phyloP scores from a whole-genome alignment of 805 yeast species.

The Suhomyces sp. region DNA sequence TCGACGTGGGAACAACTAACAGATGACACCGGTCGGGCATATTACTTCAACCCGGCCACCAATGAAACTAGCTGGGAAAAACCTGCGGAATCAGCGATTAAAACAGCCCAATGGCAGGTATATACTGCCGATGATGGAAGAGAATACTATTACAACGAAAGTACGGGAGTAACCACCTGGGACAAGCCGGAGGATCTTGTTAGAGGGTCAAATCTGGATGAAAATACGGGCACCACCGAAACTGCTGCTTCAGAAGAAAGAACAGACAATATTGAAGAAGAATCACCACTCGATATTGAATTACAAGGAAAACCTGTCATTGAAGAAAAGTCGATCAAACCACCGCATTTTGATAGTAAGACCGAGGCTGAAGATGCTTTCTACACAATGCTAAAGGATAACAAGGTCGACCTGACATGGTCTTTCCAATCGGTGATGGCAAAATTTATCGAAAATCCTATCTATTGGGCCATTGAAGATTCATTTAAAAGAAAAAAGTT shows the following conservation, averaged over 20 bases:
- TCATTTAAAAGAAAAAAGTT: constrained; percentile 57
- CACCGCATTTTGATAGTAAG: constrained; percentile 17
- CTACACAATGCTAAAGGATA: constrained; percentile 49
- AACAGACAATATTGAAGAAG: constrained; percentile 7
- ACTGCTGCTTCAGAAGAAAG: constrained; percentile 11
- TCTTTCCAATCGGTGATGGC: constrained; percentile 67
- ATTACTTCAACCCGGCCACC: constrained; percentile 67
- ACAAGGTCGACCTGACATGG: constrained; percentile 71
- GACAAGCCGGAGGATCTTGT: constrained; percentile 59
- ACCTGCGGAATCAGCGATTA: constrained; percentile 44
- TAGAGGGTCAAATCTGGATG: constrained; percentile 1
- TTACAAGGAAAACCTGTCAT: constrained; percentile 21
- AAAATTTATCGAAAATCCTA: constrained; percentile 53
- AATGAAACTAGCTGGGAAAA: constrained; percentile 79
- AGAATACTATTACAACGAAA: constrained; percentile 66
- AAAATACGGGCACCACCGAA: constrained; percentile 7
- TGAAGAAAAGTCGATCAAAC: constrained; percentile 23
- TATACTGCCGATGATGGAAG: constrained; percentile 54
- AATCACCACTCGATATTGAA: constrained; percentile 17
- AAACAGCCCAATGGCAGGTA: constrained; percentile 36
- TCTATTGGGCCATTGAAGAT: constrained; percentile 68
- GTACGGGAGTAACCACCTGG: constrained; percentile 75
- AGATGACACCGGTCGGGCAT: constrained; percentile 65
- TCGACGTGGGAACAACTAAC: constrained; percentile 60
- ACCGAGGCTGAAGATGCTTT: constrained; percentile 48